Evolutionary conservation across 139 green algal genomes (phyloP), one percentile per base, ranked within the genome.

Genomic region (Chlorella sp.): DNA sequence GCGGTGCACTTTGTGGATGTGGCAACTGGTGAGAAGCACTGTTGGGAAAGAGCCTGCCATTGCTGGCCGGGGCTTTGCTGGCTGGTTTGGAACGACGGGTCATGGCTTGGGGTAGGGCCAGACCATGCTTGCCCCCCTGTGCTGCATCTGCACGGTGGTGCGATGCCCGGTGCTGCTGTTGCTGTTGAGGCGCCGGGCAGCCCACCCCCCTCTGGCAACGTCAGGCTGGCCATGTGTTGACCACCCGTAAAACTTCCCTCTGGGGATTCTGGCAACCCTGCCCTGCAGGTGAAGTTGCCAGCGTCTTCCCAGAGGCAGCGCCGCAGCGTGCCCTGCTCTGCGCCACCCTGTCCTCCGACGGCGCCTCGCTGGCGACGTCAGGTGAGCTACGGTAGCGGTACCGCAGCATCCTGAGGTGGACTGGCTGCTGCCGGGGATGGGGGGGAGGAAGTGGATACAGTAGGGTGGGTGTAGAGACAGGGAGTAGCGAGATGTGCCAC

Each of bases 271-370:
- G 7, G 9, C 48, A 9, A 16, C 9, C 7, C 48, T 36, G 69
- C 69, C 69, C 28, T 78, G 83, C 84, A 88, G 84, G 84, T 0
- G 40, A 88, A 7, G 84, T 81, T 30, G 71, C 40, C 39, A 88
- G 84, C 84, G 30, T 88, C 11, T 53, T 66, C 30, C 84, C 84
- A 21, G 84, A 88, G 68, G 84, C 66, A 18, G 84, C 26, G 22
- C 84, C 84, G 19, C 16, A 24, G 40, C 68, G 84, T 12, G 66
- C 84, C 66, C 68, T 88, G 84, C 84, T 88, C 28, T 88, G 84
- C 26, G 84, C 84, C 15, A n/a, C 68, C 26, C 68, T 88, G 30
- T 88, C 84, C 28, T 24, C 84, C 30, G 84, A 88, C 22, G 84
- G 84, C 84, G 39, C 66, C 66, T 68, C 39, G n/a, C 68, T 88